These are phyloP conservation scores for Trichodelitschia bisporula DNA, from an alignment of 495 filamentous ascomycete species.

Conservation along the genomic window DNA sequence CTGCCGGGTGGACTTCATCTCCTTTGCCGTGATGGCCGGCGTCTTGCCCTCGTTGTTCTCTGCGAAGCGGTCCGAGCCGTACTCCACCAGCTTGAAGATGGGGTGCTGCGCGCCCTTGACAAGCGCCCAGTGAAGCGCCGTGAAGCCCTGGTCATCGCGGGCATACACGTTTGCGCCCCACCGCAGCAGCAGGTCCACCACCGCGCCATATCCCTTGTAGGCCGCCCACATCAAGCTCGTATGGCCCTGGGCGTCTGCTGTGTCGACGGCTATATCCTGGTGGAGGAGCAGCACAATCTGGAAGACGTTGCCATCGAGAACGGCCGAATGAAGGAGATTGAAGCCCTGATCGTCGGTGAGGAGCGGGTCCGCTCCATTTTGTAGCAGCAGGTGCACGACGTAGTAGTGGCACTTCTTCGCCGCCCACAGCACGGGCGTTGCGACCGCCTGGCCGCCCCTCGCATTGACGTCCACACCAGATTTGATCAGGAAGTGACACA, in stretches of 20 bases:
- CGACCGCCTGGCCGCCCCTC: conserved; percentile 79
- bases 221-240: conserved; percentile 96
- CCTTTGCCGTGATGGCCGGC: conserved; percentile 55
- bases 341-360: conserved; percentile 82
- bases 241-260: conserved; percentile 66
- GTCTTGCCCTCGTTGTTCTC: conserved; percentile 73
- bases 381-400: conserved; percentile 53
- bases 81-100: conserved; percentile 79
- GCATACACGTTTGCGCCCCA: conserved; percentile 91
- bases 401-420: conserved; percentile 87
- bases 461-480: conserved; percentile 78
- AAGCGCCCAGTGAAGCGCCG: conserved; percentile 85
- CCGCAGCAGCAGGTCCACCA: conserved; percentile 76
- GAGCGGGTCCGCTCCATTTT: conserved; percentile 71
- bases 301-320: conserved; percentile 91
- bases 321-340: conserved; percentile 88
- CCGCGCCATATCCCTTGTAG: conserved; percentile 80
- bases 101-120: conserved; percentile 73
- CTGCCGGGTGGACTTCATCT: conserved; percentile 63
- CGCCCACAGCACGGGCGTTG: conserved; percentile 90
- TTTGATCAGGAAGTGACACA: conserved; percentile 86
- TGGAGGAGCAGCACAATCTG: conserved; percentile 70
- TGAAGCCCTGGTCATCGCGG: conserved; percentile 73
- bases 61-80: conserved; percentile 76
- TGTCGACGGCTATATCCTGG: conserved; percentile 81